Evolutionary conservation across 176 grass and related monocot genomes (phyloP).

Genomic region (Urochloa ruziziensis): DNA sequence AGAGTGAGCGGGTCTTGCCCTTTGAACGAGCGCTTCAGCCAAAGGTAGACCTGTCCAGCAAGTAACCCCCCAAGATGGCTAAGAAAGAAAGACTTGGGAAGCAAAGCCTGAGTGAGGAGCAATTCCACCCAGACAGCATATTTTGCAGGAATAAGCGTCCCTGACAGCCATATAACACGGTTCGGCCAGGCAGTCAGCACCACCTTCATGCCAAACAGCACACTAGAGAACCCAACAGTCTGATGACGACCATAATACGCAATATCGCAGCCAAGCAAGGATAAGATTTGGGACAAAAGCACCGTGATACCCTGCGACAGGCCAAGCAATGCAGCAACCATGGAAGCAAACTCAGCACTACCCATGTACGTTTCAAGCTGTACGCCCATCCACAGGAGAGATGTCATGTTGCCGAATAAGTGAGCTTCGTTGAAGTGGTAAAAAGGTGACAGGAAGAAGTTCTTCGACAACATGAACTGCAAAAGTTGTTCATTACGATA

Average conservation of each 20-base stretch:
- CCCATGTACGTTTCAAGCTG: constrained; percentile 74
- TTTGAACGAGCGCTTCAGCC: constrained; percentile 38
- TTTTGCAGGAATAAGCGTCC: constrained; percentile 63
- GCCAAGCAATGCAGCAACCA: constrained; percentile 59
- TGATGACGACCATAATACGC: constrained; percentile 56
- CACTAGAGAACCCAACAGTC: constrained; percentile 74
- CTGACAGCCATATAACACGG: constrained; percentile 44
- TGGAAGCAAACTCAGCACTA: constrained; percentile 62
- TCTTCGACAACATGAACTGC: constrained; percentile 60
- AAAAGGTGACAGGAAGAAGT: constrained; percentile 80
- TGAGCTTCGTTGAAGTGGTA: constrained; percentile 70
- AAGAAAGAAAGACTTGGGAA: constrained; percentile 64
- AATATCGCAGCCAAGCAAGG: constrained; percentile 34
- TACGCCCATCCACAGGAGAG: constrained; percentile 82
- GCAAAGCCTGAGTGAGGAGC: constrained; percentile 67
- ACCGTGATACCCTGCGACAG: constrained; percentile 69
- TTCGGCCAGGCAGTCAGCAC: constrained; percentile 58
- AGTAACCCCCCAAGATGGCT: constrained; percentile 80
- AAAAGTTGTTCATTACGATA: constrained; percentile 8
- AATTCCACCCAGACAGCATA: constrained; percentile 77
- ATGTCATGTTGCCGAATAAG: constrained; percentile 85
- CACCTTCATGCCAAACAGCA: constrained; percentile 79
- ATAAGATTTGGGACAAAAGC: constrained; percentile 56
- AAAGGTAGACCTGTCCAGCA: constrained; percentile 67
- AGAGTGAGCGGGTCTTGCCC: constrained; percentile 40